Conservation (phyloP, 495 filamentous ascomycete species). For the Penicillium pancosmium region DNA sequence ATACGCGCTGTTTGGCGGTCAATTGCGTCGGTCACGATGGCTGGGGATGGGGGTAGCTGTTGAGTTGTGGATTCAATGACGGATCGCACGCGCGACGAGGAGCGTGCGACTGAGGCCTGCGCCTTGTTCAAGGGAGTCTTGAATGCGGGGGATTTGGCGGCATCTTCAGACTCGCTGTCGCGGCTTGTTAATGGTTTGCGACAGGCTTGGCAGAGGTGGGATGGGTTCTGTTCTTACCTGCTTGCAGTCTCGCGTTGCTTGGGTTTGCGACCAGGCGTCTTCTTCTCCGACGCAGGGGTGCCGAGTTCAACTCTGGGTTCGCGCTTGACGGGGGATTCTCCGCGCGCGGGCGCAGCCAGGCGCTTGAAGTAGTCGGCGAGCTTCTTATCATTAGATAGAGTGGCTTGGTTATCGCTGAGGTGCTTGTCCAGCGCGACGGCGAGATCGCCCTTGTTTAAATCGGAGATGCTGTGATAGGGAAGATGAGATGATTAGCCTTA, state of each 20-base stretch:
- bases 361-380: constrained; percentile 80
- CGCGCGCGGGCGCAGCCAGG: constrained; percentile 49
- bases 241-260: constrained; percentile 47
- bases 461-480: constrained; percentile 59
- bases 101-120: constrained; percentile 8
- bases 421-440: constrained; percentile 74
- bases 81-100: constrained; percentile 49
- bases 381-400: constrained; percentile 61
- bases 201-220: neutral
- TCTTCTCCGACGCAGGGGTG: constrained; percentile 33
- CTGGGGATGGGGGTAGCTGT: constrained; percentile 75
- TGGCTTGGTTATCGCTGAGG: constrained; percentile 64
- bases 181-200: constrained; percentile 6
- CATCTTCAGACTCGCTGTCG: constrained; percentile 22
- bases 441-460: constrained; percentile 79
- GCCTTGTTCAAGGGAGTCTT: constrained; percentile 1
- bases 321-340: constrained; percentile 74
- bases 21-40: constrained; percentile 77
- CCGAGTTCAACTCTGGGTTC: constrained; percentile 42
- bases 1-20: constrained; percentile 71
- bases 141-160: neutral
- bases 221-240: constrained; percentile 37
- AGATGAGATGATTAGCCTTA: no score
- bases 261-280: constrained; percentile 35
- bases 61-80: constrained; percentile 34